Base-by-base conservation (phyloP, 768 basidiomycete genomes). In the Cyclocybe aegerita region DNA sequence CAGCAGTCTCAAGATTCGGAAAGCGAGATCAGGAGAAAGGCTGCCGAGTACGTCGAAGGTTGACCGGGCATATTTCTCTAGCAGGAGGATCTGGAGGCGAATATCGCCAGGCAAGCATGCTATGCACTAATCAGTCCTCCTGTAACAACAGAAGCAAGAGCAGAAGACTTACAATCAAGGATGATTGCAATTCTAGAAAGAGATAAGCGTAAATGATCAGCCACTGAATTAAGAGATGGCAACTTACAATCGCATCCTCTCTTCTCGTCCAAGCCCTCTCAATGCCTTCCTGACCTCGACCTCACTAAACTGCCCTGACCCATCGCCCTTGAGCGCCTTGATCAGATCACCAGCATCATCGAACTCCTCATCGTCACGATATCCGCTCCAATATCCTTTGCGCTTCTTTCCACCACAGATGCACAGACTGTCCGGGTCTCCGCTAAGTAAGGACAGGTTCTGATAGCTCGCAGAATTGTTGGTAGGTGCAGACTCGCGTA, bases 51-150 rank as follows among this genome's bases (percentile, higher is more conserved):
- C 76, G 61, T 96, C 93, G 59, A 90, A 90, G 5, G 90, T 88
- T 9, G 88, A 88, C 58, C 78, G 82, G 33, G 81, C 79, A 57
- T 96, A 94, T 65, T 92, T 91, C 66, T 93, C 82, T 12, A 96
- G 79, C 2, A 91, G 80, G 1, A 88, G 76, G 39, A 95, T 91
- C 64, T 93, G 93, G 5, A 90, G 75, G 9, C 81, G 82, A 31
- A 94, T 89, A 58, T 94, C 93, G 31, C 90, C 90, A 0, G 93
- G 92, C 55, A 90, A 74, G 66, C 86, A 83, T 9, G 87, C 88
- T 88, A 53, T 23, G 54, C 49, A 49, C 31, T 43, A 39, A 47
- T 43, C 23, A 50, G 52, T 41, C 45, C 46, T 37, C 36, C 3
- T 39, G 2, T 8, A 43, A 52, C 46, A 14, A 43, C n/a, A 37